Evolutionary conservation across 306 rosid genomes (phyloP).

Genomic region (Carpinus fangiana): DNA sequence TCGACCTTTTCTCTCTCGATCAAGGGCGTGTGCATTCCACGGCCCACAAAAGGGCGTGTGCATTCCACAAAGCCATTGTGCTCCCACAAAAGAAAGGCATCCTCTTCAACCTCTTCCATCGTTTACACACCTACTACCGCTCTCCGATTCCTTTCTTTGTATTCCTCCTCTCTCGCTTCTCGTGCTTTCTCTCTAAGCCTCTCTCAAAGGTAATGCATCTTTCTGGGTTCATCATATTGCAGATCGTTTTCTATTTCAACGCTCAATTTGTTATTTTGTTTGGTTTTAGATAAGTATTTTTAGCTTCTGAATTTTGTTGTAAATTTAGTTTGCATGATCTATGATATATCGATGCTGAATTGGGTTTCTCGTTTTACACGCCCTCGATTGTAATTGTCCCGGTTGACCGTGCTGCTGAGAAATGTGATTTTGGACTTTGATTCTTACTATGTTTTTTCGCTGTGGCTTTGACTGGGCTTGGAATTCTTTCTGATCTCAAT

Average conservation of each 20-base stretch:
- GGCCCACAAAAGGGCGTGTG: background rate
- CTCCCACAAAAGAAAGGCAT: background rate
- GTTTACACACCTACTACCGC: constrained; percentile 31
- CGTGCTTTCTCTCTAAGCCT: constrained; percentile 16
- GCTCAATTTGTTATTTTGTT: background rate
- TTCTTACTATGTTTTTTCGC: background rate
- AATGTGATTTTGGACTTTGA: background rate
- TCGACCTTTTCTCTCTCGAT: background rate
- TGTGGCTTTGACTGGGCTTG: background rate
- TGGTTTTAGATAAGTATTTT: background rate
- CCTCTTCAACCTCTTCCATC: constrained; percentile 7
- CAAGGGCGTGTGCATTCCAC: background rate
- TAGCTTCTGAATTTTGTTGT: background rate
- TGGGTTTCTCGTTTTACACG: background rate
- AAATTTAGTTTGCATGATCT: background rate
- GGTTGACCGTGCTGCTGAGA: too few relatives aligned
- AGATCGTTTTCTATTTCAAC: background rate
- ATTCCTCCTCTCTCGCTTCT: constrained; percentile 16
- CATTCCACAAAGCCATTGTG: background rate
- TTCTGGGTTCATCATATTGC: background rate
- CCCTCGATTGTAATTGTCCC: background rate
- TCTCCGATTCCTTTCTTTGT: constrained; percentile 28
- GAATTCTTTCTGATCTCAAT: background rate
- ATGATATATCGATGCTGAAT: background rate
- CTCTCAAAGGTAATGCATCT: constrained; percentile 34